Conservation (phyloP, 2,329 filamentous ascomycete species). For the Pestalotiopsis sp. region DNA sequence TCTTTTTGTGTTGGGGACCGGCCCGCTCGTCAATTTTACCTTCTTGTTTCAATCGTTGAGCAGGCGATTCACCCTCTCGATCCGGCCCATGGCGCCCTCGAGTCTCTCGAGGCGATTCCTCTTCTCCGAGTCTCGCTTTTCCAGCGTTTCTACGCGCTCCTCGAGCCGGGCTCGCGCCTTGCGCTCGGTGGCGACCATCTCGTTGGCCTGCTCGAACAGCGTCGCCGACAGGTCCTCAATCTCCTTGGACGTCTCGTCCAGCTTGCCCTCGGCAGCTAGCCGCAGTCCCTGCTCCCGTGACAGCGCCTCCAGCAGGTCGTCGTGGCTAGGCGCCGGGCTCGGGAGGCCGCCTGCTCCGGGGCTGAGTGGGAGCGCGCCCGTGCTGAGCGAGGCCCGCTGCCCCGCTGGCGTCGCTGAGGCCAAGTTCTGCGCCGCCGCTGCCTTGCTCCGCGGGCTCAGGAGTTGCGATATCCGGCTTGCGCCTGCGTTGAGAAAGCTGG, state of each 20-base stretch:
- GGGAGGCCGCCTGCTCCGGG: slow-evolving; percentile 16
- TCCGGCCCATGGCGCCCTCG: slow-evolving; percentile 69
- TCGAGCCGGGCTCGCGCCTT: slow-evolving; percentile 70
- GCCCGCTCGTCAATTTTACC: slow-evolving; percentile 25
- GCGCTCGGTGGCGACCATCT: slow-evolving; percentile 81
- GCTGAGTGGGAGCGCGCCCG: slow-evolving; percentile 18
- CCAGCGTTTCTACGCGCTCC: slow-evolving; percentile 67
- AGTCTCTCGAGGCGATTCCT: slow-evolving; percentile 65
- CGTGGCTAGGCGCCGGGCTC: slow-evolving; percentile 27
- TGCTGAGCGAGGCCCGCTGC: slow-evolving; percentile 29
- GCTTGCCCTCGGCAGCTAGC: slow-evolving; percentile 66
- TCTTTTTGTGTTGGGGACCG: neutral
- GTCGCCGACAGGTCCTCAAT: slow-evolving; percentile 76
- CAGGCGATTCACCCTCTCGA: slow-evolving; percentile 68
- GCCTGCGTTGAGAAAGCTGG: slow-evolving; percentile 26
- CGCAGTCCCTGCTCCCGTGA: slow-evolving; percentile 67
- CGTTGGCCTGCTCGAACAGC: slow-evolving; percentile 81
- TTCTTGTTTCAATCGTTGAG: slow-evolving; percentile 35
- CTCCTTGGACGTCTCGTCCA: slow-evolving; percentile 68
- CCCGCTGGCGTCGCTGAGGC: slow-evolving; percentile 23
- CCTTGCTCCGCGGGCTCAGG: slow-evolving; percentile 29
- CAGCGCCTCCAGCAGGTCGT: slow-evolving; percentile 63
- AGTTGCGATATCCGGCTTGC: slow-evolving; percentile 29
- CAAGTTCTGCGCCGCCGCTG: slow-evolving; percentile 8
- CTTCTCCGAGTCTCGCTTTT: slow-evolving; percentile 71